These are phyloP conservation scores for Lojkania enalia DNA, from an alignment of 2,329 filamentous ascomycete species.

Conservation along the genomic window DNA sequence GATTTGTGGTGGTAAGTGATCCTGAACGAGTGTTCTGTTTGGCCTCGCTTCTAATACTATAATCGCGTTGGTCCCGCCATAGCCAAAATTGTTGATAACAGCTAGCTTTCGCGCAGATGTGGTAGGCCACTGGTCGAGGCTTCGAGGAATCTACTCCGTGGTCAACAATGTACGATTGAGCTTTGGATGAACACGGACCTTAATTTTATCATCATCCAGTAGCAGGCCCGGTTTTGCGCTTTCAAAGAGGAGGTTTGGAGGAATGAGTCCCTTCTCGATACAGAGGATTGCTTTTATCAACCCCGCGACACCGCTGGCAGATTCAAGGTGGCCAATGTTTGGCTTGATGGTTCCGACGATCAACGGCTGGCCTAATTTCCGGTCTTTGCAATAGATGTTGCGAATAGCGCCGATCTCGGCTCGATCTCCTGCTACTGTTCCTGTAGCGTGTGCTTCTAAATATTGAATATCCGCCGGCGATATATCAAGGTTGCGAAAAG, in stretches of 20 bases:
- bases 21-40: background rate
- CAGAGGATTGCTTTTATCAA: conserved; percentile 41
- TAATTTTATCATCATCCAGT: background rate
- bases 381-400: background rate
- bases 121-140: background rate
- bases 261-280: conserved; percentile 38
- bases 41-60: conserved; percentile 13
- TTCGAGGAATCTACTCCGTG: background rate
- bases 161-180: background rate
- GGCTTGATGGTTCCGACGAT: conserved; percentile 24
- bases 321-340: conserved; percentile 47
- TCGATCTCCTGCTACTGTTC: conserved; percentile 55
- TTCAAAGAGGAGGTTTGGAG: conserved; percentile 19
- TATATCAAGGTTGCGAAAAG: conserved; percentile 41
- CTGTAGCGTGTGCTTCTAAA: conserved; percentile 43
- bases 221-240: conserved; percentile 3
- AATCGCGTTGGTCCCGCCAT: conserved; percentile 17
- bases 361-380: background rate
- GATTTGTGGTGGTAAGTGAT: background rate
- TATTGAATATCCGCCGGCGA: conserved; percentile 24
- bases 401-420: conserved; percentile 13
- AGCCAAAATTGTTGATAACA: conserved; percentile 15
- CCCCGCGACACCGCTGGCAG: conserved; percentile 36
- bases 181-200: background rate
- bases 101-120: conserved; percentile 4